A percentile compares a stretch with the other conserved stretches of the same genome.
phyloP scores from a whole-genome alignment of 176 grass and related monocot species.

The Chrysopogon serrulatus region DNA sequence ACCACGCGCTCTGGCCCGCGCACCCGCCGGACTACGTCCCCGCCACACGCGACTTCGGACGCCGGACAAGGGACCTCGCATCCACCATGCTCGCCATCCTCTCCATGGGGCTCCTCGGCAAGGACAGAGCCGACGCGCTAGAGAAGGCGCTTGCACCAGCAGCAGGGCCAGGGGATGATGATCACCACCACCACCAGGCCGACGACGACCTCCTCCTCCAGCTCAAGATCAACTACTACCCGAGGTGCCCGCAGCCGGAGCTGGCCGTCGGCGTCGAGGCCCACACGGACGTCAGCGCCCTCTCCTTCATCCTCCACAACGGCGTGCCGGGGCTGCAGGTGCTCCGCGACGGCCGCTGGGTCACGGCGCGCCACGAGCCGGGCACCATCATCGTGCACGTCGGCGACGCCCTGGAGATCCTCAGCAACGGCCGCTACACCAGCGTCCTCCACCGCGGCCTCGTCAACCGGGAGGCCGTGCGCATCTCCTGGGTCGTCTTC shows the following conservation, averaged over 20 bases:
- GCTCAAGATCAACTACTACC: slow-evolving; percentile 99
- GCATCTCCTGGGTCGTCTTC: slow-evolving; percentile 92
- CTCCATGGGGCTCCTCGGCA: slow-evolving; percentile 62
- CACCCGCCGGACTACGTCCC: slow-evolving; percentile 45
- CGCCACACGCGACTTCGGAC: neutral
- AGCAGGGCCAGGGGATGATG: too few species aligned
- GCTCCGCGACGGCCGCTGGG: slow-evolving; percentile 43
- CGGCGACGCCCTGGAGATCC: slow-evolving; percentile 91
- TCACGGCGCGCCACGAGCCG: slow-evolving; percentile 56
- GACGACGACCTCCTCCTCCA: slow-evolving; percentile 52
- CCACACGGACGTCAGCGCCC: slow-evolving; percentile 84
- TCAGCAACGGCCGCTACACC: slow-evolving; percentile 77
- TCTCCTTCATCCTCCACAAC: slow-evolving; percentile 94
- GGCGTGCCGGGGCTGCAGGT: slow-evolving; percentile 85
- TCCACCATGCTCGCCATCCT: slow-evolving; percentile 63
- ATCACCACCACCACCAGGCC: neutral
- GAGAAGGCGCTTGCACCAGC: slow-evolving; percentile 45
- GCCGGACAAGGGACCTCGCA: slow-evolving; percentile 2
- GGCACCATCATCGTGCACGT: slow-evolving; percentile 73
- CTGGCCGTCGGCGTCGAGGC: slow-evolving; percentile 84
- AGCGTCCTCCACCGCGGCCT: slow-evolving; percentile 92
- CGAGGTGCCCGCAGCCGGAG: slow-evolving; percentile 75
- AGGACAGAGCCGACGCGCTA: neutral
- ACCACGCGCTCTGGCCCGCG: slow-evolving; percentile 54
- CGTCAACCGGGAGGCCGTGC: slow-evolving; percentile 71